Conservation (phyloP, 2,329 filamentous ascomycete genomes). For the Sporothrix phasma region DNA sequence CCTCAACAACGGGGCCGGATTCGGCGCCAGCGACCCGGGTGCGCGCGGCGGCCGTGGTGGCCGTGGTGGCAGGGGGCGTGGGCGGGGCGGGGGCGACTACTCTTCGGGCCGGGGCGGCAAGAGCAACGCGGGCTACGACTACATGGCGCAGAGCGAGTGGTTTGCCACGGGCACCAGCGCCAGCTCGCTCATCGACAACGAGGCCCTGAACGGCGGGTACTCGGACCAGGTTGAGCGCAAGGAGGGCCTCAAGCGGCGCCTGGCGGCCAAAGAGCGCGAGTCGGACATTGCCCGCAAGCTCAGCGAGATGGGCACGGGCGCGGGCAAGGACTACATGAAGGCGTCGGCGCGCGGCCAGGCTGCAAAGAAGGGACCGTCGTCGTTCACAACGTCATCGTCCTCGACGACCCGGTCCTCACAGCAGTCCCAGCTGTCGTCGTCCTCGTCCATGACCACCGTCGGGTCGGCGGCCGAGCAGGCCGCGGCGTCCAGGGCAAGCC, state of each 20-base stretch:
- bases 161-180: slow-evolving; percentile 39
- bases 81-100: slow-evolving; percentile 38
- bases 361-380: slow-evolving; percentile 8
- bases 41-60: slow-evolving; percentile 33
- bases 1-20: slow-evolving; percentile 59
- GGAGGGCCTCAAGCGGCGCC: slow-evolving; percentile 54
- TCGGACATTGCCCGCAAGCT: slow-evolving; percentile 61
- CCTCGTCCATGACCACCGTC: slow-evolving; percentile 1
- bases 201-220: slow-evolving; percentile 30
- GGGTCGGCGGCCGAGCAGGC: slow-evolving; percentile 18
- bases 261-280: slow-evolving; percentile 61
- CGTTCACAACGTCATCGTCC: background rate
- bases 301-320: slow-evolving; percentile 51
- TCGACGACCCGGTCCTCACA: background rate
- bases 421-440: slow-evolving; percentile 2
- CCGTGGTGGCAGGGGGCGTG: slow-evolving; percentile 35
- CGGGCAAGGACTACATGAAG: slow-evolving; percentile 61
- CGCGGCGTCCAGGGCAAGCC: slow-evolving; percentile 15
- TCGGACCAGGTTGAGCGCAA: slow-evolving; percentile 51
- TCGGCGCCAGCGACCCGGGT: slow-evolving; percentile 26
- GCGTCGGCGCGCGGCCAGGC: slow-evolving; percentile 12
- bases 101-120: slow-evolving; percentile 40
- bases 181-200: slow-evolving; percentile 47
- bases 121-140: slow-evolving; percentile 45
- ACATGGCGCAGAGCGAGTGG: slow-evolving; percentile 46